Evolutionary conservation across 768 basidiomycete genomes (phyloP), one percentile per base, ranked within the genome.

Genomic region (Boletus eberwhitei): DNA sequence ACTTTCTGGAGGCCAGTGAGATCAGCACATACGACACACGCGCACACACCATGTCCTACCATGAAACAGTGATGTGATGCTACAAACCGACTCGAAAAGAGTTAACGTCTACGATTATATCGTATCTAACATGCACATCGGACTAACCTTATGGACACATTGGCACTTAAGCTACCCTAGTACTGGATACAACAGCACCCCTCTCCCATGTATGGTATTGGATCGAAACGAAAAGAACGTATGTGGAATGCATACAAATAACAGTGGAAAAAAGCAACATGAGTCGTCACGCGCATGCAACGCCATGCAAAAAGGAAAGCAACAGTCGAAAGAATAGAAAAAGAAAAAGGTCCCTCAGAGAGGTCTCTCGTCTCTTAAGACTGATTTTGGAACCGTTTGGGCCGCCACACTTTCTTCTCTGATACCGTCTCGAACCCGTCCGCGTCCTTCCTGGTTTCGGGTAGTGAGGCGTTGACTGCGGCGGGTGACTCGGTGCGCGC

Each of bases 401-500:
- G 8, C 38, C 53, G 49, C 69, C 69, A 71, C 36, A 62, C 60
- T n/a, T 48, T 57, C 52, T 62, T 69, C 34, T 59, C 58, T 2
- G 70, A 6, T 7, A 86, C 84, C 24, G 82, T 77, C 70, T 85
- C 83, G 78, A 90, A 90, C 4, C 89, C 88, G 62, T 90, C 88
- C 4, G 82, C 76, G 39, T 87, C 85, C 62, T 75, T 80, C 59
- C 73, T 73, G 6, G 66, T 47, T 48, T 80, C 79, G 50, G 80
- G 76, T 3, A 61, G 42, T 5, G 79, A 74, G 5, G 59, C 56
- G 5, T 52, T 41, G 44, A 39, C 32, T 41, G 45, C 11, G 5
- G 52, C 42, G 29, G 59, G 44, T 39, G 64, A 55, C 38, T 42
- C 39, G 55, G 64, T 59, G 12, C 71, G 29, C 31, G 16, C 8